These are phyloP conservation scores for Rhododendron williamsianum DNA, from an alignment of 148 eudicot species.

Conservation along the genomic window DNA sequence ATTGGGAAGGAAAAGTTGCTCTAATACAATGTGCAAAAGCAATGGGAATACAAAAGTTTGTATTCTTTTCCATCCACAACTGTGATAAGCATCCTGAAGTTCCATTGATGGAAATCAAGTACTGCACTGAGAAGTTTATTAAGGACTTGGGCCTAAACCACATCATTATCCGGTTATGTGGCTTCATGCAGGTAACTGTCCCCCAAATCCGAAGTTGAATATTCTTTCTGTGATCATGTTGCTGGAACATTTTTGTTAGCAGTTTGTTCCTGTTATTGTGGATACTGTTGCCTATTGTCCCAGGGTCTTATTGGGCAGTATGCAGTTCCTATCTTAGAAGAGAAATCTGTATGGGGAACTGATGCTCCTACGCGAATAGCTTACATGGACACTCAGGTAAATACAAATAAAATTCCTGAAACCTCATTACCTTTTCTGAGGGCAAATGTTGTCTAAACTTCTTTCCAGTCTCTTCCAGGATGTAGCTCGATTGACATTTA, in stretches of 20 bases:
- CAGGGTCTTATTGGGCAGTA: conserved; percentile 99
- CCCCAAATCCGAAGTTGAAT: not conserved
- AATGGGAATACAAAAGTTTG: conserved; percentile 90
- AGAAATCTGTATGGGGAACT: conserved; percentile 99
- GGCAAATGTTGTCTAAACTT: conserved; percentile 5
- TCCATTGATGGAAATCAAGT: conserved; percentile 95
- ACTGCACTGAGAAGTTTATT: conserved; percentile 97
- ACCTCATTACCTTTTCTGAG: not conserved
- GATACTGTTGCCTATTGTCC: conserved; percentile 10
- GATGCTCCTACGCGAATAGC: conserved; percentile 99
- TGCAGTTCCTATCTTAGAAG: conserved; percentile 97
- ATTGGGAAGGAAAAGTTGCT: conserved; percentile 99
- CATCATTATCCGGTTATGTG: conserved; percentile 75
- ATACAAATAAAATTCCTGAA: not conserved
- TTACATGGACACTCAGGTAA: conserved; percentile 98
- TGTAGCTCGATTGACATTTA: conserved; percentile 90
- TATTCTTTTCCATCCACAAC: conserved; percentile 94
- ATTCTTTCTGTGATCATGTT: not conserved
- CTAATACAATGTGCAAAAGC: conserved; percentile 99
- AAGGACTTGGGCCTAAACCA: conserved; percentile 84
- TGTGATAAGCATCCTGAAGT: conserved; percentile 99
- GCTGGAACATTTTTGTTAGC: not conserved
- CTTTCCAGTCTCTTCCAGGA: conserved; percentile 47
- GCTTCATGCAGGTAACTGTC: conserved; percentile 89
- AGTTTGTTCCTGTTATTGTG: not conserved